Base-by-base conservation (phyloP, 2,329 filamentous ascomycete genomes). In the Beauveria australis region DNA sequence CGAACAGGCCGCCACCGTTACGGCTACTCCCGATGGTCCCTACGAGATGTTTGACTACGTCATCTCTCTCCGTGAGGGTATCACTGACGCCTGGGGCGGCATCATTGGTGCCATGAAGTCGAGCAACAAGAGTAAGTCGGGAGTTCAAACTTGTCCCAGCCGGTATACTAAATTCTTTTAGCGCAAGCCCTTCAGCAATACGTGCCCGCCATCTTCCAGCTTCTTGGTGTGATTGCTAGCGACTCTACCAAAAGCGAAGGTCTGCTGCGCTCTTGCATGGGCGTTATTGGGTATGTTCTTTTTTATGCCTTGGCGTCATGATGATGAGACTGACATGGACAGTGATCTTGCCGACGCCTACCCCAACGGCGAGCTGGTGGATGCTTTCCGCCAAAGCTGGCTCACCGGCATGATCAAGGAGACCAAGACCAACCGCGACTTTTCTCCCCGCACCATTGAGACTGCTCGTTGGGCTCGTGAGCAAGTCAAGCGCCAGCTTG, bases 51-150 rank as follows among this genome's bases (percentile, higher is more conserved):
- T 92, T 61, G 93, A 97, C 75, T 99, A 99, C 72, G 88, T 99
- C 67, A 85, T 96, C 65, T 96, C 92, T 22, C 83, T 99, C 53
- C 88, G 94, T 59, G 95, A 99, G 73, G 94, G 93, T 67, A 97
- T 99, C 67, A 96, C 97, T 88, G 94, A 99, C 80, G 94, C 94
- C 40, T 99, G 95, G 92, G 92, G 92, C 69, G 94, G 94, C 66
- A 94, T 96, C 66, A 92, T 99, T 71, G 87, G 93, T 73, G 92
- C 94, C 58, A 92, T 97, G 88, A 96, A 94, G 80, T 77, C 82
- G 56, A 90, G 88, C 70, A 79, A 79, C 70, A 93, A 93, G 80
- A 86, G 88, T 89, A 75, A 74, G 85, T 77, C 19, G 43, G 48
- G 5, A 24, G 7, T 4, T 19, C 9, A 19, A 24, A 33, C 12